phyloP scores from a whole-genome alignment of 345 rosid species.

The Erysimum cheiranthoides region DNA sequence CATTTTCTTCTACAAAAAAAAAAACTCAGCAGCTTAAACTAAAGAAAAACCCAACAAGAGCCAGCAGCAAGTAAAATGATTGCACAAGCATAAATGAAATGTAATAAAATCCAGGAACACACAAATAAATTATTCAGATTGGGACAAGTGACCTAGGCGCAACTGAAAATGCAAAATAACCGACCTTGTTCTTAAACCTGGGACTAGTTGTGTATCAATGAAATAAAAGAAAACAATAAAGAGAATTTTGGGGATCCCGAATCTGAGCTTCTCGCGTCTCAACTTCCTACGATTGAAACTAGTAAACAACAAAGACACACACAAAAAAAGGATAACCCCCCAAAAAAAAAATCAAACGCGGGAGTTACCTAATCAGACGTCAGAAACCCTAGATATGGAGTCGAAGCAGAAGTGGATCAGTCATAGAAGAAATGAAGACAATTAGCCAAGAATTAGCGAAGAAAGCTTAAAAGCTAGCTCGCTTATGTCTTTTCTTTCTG shows the following conservation, averaged over 20 bases:
- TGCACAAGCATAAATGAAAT: neutral
- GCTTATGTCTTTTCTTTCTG: constrained; percentile 17
- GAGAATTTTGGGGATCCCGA: constrained; percentile 18
- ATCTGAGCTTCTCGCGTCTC: constrained; percentile 34
- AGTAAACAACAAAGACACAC: constrained; percentile 10
- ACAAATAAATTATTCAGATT: neutral
- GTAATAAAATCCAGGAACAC: neutral
- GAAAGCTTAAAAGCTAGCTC: constrained; percentile 11
- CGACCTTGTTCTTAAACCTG: neutral
- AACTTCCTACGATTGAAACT: constrained; percentile 8
- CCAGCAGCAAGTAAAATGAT: constrained; percentile 3
- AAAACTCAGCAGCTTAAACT: constrained; percentile 6
- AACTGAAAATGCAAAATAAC: constrained; percentile 19
- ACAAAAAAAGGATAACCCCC: neutral
- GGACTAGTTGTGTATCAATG: constrained; percentile 2
- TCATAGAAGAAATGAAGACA: constrained; percentile 39
- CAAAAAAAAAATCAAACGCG: neutral
- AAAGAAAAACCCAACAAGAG: neutral
- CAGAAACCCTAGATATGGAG: constrained; percentile 39
- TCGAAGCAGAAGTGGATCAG: constrained; percentile 30
- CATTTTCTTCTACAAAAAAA: constrained; percentile 59
- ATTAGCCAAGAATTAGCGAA: constrained; percentile 23
- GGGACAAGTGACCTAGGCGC: constrained; percentile 32
- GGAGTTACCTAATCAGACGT: constrained; percentile 34
- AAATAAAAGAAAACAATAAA: neutral